Evolutionary conservation across 177 flowering plant genomes (phyloP), one percentile per base, ranked within the genome.

Genomic region (Tripterygium wilfordii): DNA sequence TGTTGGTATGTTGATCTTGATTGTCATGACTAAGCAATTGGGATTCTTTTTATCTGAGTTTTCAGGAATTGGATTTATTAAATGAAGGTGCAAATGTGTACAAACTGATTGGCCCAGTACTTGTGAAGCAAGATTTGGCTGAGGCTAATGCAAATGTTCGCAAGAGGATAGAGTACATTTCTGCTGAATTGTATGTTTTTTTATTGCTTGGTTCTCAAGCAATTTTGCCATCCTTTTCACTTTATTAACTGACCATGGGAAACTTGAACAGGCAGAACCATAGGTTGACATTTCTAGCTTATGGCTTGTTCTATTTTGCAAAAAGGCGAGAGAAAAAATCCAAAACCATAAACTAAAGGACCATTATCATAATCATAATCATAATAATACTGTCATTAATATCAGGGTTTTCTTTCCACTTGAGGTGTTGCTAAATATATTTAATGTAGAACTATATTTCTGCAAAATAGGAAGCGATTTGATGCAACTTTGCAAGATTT

Each of bases 131-230:
- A 68, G 98, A 92, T 58, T 67, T 92, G 65, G 97, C 96, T 1
- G 97, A 92, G 64, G 98, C 98, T 1, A 92, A 80, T 56, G 97
- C 97, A 1, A 89, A 92, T 64, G 98, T 92, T 49, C 81, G 81
- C 49, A 92, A 92, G 79, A 62, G 98, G 59, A 92, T 92, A 10
- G 98, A 92, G 0, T 92, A 92, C 66, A 86, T 92, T 20, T 77
- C 96, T 15, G 96, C 95, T 29, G 97, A 92, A 77, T 45, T 92
- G 96, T 90, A 87, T 36, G 87, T 42, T 45, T 46, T 12, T 26
- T 24, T 13, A 12, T 13, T 21, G 5, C 35, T 38, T 29, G 0
- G 8, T 17, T 7, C 14, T 0, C 44, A 41, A 30, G 33, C n/a
- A n/a, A n/a, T n/a, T n/a, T n/a, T n/a, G n/a, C n/a, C n/a, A n/a